These are phyloP conservation scores for Colletotrichum sp. DNA, from an alignment of 2,329 filamentous ascomycete species.

Conservation along the genomic window DNA sequence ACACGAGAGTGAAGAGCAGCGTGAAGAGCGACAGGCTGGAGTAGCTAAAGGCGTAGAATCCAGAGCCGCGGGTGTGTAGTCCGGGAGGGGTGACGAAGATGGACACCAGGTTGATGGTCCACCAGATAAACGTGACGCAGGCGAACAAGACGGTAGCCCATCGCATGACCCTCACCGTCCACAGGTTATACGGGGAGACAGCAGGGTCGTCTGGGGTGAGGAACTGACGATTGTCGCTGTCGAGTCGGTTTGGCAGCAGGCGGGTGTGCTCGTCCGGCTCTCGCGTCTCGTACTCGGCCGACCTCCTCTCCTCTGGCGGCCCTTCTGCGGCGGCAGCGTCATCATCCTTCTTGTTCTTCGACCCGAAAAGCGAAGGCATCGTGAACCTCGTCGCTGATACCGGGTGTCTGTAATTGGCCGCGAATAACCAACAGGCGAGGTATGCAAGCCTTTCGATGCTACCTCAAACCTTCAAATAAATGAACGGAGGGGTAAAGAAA, in stretches of 20 bases:
- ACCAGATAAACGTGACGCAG: slow-evolving; percentile 84
- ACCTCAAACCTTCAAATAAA: background rate
- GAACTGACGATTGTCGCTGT: slow-evolving; percentile 41
- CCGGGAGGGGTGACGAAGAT: slow-evolving; percentile 90
- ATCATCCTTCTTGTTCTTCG: slow-evolving; percentile 25
- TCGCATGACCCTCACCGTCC: slow-evolving; percentile 82
- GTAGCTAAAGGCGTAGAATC: slow-evolving; percentile 88
- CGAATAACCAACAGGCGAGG: background rate
- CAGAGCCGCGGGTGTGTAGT: slow-evolving; percentile 86
- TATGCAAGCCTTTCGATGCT: background rate
- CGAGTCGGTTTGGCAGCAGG: slow-evolving; percentile 71
- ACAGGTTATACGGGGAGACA: slow-evolving; percentile 94
- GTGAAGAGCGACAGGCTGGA: slow-evolving; percentile 79
- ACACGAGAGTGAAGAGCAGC: slow-evolving; percentile 78
- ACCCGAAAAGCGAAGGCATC: slow-evolving; percentile 12
- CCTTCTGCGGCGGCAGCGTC: slow-evolving; percentile 27
- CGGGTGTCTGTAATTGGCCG: background rate
- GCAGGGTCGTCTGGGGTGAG: slow-evolving; percentile 49
- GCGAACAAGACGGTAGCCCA: slow-evolving; percentile 81
- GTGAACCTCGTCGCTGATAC: background rate
- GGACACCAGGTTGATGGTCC: slow-evolving; percentile 86
- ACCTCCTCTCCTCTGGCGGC: slow-evolving; percentile 17
- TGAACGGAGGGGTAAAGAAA: background rate
- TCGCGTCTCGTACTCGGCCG: slow-evolving; percentile 2
- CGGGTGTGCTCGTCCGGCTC: slow-evolving; percentile 62